Base-by-base conservation (phyloP, 139 green algal species). In the Medakamo hakoo region DNA sequence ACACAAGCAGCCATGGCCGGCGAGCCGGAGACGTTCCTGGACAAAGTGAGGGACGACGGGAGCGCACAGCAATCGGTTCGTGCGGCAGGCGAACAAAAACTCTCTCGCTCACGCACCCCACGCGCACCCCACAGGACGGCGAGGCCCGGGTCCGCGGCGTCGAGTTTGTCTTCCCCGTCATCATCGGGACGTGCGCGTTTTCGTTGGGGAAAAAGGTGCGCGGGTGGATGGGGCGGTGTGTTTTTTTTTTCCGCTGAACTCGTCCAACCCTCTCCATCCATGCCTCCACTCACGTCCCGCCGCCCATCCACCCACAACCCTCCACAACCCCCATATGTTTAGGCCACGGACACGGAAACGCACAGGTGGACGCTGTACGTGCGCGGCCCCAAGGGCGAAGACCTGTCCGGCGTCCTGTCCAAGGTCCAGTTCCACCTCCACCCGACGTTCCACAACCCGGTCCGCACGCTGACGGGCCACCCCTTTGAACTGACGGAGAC, bases 291-390 rank as follows among this genome's bases (percentile, higher is more conserved):
- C 4, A 3, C 49, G 9, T 62, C n/a, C n/a, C 21, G 4, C 24
- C 57, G 3, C 59, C 65, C 49, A 21, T 22, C 14, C 21, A 31
- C 61, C 22, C 55, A 5, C 4, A 23, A 26, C 28, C 30, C 3
- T 30, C 4, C 4, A 5, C 14, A 20, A 30, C 5, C 24, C 21
- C 2, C n/a, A 25, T 24, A 16, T 4, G 0, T 69, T 25, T 78
- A 92, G 78, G 84, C 86, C 2, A 82, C 68, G 24, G 86, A 92
- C 2, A 67, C 63, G 2, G 60, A 72, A 3, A 77, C 78, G 0
- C 91, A 98, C 75, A 81, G 71, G 40, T 98, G 92, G 92, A 97
- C 86, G 9, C 79, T 92, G n/a, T 98, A 97, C 65, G 49, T 95
- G 22, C 70, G 92, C 9, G 74, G 76, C 0, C 59, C 73, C 1